Conservation (phyloP, 1,284 basidiomycete species). For the Wallemia mellicola region DNA sequence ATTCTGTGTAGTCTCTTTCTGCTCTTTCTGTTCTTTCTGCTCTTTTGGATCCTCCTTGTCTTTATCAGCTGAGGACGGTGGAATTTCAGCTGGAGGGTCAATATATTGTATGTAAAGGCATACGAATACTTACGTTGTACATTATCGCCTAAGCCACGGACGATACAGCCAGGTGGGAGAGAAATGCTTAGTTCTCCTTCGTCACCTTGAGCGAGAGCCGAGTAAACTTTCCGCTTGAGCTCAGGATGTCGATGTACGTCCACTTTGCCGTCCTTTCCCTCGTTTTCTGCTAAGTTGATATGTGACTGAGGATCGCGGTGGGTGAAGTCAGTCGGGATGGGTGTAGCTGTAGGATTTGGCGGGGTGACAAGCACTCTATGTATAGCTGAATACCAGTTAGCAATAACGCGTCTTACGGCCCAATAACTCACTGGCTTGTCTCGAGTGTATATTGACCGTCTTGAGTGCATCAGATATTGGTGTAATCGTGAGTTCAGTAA, state of each 20-base stretch:
- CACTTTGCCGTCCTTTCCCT: constrained; percentile 13
- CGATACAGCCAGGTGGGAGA: constrained; percentile 46
- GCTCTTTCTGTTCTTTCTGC: constrained; percentile 13
- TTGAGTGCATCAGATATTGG: constrained; percentile 43
- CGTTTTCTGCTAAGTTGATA: constrained; percentile 31
- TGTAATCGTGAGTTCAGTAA: constrained; percentile 62
- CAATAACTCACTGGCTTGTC: constrained; percentile 38
- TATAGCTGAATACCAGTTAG: constrained; percentile 25
- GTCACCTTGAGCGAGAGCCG: constrained; percentile 60
- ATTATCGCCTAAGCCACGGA: constrained; percentile 15
- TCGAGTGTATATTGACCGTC: constrained; percentile 54
- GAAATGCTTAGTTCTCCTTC: constrained; percentile 81
- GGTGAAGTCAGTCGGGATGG: constrained; percentile 32
- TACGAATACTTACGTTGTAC: background rate
- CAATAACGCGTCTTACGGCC: constrained; percentile 2
- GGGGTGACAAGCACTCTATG: constrained; percentile 32
- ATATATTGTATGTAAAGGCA: background rate
- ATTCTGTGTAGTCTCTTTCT: constrained; percentile 10
- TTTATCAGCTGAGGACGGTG: background rate
- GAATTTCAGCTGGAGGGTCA: background rate
- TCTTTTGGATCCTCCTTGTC: constrained; percentile 9
- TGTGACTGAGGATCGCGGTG: constrained; percentile 45
- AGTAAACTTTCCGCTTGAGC: constrained; percentile 70
- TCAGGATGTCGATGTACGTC: constrained; percentile 78
- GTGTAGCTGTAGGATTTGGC: constrained; percentile 17